These are phyloP conservation scores for Lecanicillium sp. DNA, from an alignment of 2,329 filamentous ascomycete species.

Conservation along the genomic window DNA sequence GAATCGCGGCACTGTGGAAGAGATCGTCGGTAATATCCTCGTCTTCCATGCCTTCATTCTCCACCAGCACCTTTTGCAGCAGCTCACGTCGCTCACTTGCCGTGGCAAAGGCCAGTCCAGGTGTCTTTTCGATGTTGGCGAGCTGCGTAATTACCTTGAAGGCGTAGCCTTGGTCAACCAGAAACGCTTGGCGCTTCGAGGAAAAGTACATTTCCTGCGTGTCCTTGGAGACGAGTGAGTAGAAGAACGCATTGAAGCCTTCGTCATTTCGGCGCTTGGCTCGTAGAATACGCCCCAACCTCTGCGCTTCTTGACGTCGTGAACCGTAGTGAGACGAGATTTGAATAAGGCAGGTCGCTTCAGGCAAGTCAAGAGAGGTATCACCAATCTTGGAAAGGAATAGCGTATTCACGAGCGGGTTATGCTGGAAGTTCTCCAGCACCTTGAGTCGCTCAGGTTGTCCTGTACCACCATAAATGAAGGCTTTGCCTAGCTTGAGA, in stretches of 20 bases:
- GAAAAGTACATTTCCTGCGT: slow-evolving; percentile 98
- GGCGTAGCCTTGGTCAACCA: slow-evolving; percentile 96
- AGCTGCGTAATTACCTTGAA: slow-evolving; percentile 98
- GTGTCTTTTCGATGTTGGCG: slow-evolving; percentile 79
- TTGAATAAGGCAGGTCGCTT: slow-evolving; percentile 93
- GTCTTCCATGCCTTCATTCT: slow-evolving; percentile 69
- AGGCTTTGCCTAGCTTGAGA: slow-evolving; percentile 74
- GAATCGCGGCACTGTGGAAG: slow-evolving; percentile 35
- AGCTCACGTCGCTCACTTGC: slow-evolving; percentile 76
- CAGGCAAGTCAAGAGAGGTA: slow-evolving; percentile 92
- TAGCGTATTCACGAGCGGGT: slow-evolving; percentile 81
- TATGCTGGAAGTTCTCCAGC: slow-evolving; percentile 91
- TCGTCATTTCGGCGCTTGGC: slow-evolving; percentile 96
- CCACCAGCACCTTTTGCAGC: slow-evolving; percentile 79
- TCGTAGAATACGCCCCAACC: slow-evolving; percentile 84
- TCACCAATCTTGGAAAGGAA: slow-evolving; percentile 98
- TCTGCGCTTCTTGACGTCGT: slow-evolving; percentile 90
- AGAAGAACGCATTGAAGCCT: slow-evolving; percentile 98
- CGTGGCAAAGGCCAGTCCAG: slow-evolving; percentile 71
- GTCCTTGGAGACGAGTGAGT: slow-evolving; percentile 93
- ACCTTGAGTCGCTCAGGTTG: slow-evolving; percentile 82
- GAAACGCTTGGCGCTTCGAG: slow-evolving; percentile 90
- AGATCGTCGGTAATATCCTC: slow-evolving; percentile 52
- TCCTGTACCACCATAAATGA: slow-evolving; percentile 82
- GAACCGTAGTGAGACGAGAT: slow-evolving; percentile 98